A percentile compares a stretch with the other conserved stretches of the same genome.
Evolutionary conservation across 2,329 filamentous ascomycete genomes (phyloP).

Genomic region (Aureobasidium namibiae): DNA sequence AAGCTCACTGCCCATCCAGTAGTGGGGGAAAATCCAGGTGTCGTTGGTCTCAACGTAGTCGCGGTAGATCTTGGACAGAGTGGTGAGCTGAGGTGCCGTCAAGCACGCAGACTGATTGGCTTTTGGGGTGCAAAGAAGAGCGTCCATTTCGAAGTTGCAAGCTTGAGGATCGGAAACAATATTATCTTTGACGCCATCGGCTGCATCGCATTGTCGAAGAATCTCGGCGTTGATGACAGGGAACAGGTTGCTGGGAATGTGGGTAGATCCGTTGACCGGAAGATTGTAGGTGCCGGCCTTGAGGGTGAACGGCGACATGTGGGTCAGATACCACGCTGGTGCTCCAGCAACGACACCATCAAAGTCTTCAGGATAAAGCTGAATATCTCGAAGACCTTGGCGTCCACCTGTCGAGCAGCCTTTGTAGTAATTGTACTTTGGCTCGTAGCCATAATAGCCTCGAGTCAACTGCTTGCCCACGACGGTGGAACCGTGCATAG

Average conservation of each 20-base stretch:
- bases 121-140: slow-evolving; percentile 31
- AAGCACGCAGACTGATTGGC: slow-evolving; percentile 31
- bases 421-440: slow-evolving; percentile 44
- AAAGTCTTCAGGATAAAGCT: slow-evolving; percentile 49
- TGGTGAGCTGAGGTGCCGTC: slow-evolving; percentile 35
- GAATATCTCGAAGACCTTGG: slow-evolving; percentile 47
- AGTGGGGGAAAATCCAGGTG: slow-evolving; percentile 34
- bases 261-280: slow-evolving; percentile 35
- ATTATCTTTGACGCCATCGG: slow-evolving; percentile 43
- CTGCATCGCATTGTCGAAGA: slow-evolving; percentile 41
- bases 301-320: slow-evolving; percentile 38
- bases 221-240: slow-evolving; percentile 37
- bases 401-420: slow-evolving; percentile 54
- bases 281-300: slow-evolving; percentile 42
- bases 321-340: slow-evolving; percentile 43
- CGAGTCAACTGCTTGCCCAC: slow-evolving; percentile 41
- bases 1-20: slow-evolving; percentile 31
- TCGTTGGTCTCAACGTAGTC: slow-evolving; percentile 34
- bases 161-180: slow-evolving; percentile 41
- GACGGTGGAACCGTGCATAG: slow-evolving; percentile 42
- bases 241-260: slow-evolving; percentile 38
- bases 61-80: slow-evolving; percentile 34
- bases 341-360: slow-evolving; percentile 50
- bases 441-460: slow-evolving; percentile 39
- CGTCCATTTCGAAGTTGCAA: slow-evolving; percentile 39